These are phyloP conservation scores for Nannochloris sp. DNA, from an alignment of 139 green algal species.

Conservation along the genomic window DNA sequence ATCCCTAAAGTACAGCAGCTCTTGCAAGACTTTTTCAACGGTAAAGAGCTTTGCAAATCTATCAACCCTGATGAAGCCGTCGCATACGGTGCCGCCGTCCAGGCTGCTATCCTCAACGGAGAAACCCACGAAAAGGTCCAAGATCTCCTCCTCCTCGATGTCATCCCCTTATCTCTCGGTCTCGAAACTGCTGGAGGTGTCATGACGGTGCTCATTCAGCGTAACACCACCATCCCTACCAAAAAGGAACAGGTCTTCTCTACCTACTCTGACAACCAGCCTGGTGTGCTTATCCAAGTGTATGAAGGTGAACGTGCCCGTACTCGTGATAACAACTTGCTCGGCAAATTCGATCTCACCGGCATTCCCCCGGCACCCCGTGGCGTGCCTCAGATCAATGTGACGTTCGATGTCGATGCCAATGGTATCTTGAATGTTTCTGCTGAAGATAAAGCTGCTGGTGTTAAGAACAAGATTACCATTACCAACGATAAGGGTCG, in stretches of 20 bases:
- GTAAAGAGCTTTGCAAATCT: conserved; percentile 98
- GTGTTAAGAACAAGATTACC: conserved; percentile 98
- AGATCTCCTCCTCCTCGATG: conserved; percentile 96
- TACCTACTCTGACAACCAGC: conserved; percentile 98
- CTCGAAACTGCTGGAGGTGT: conserved; percentile 91
- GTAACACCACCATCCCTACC: conserved; percentile 97
- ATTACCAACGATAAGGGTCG: conserved; percentile 98
- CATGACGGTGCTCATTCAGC: conserved; percentile 87
- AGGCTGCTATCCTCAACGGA: conserved; percentile 92
- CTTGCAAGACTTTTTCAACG: conserved; percentile 98
- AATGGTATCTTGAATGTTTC: conserved; percentile 98
- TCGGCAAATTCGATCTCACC: conserved; percentile 97
- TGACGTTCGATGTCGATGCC: conserved; percentile 96
- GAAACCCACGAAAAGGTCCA: conserved; percentile 92
- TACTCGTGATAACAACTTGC: conserved; percentile 93
- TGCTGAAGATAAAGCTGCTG: conserved; percentile 95
- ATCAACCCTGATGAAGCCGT: conserved; percentile 99
- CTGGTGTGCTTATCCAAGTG: conserved; percentile 92
- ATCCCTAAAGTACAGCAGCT: conserved; percentile 98
- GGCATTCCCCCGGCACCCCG: conserved; percentile 94
- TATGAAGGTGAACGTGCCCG: conserved; percentile 70
- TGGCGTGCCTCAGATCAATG: conserved; percentile 94
- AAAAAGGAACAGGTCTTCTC: conserved; percentile 99
- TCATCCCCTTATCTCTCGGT: conserved; percentile 91
- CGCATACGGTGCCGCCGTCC: conserved; percentile 93